Evolutionary conservation across 2,329 filamentous ascomycete species (phyloP).

Genomic region (Emmonsiellopsis sp.): DNA sequence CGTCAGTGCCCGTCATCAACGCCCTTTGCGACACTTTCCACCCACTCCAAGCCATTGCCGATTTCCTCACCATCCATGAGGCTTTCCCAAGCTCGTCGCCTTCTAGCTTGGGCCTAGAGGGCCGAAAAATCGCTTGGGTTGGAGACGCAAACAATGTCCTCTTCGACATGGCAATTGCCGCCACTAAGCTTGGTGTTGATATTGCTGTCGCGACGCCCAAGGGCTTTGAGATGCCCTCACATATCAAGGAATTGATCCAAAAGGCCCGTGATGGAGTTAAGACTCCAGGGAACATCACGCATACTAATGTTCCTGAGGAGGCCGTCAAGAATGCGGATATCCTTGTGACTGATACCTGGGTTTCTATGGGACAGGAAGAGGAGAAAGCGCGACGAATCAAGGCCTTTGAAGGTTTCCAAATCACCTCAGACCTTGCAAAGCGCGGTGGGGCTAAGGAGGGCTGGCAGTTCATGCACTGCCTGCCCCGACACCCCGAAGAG

Average conservation of each 20-base stretch:
- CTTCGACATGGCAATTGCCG: conserved; percentile 83
- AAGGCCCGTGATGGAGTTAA: conserved; percentile 50
- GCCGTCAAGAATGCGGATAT: conserved; percentile 79
- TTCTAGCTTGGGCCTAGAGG: conserved; percentile 59
- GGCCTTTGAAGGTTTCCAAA: conserved; percentile 83
- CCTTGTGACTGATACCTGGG: conserved; percentile 93
- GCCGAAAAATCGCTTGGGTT: conserved; percentile 89
- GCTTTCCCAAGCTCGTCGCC: conserved; percentile 46
- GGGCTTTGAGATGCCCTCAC: conserved; percentile 70
- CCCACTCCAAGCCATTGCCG: conserved; percentile 87
- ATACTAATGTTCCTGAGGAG: conserved; percentile 75
- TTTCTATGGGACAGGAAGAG: conserved; percentile 94
- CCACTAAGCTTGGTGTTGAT: conserved; percentile 77
- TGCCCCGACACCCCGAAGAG: conserved; percentile 86
- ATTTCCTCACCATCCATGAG: conserved; percentile 86
- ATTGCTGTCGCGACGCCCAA: conserved; percentile 78
- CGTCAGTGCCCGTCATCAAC: conserved; percentile 74
- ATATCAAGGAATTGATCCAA: conserved; percentile 65
- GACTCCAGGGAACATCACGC: conserved; percentile 56
- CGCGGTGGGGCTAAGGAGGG: conserved; percentile 74
- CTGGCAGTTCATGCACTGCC: conserved; percentile 99
- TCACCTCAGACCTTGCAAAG: conserved; percentile 76
- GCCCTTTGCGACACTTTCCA: conserved; percentile 86
- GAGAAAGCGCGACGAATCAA: conserved; percentile 68
- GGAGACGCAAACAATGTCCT: conserved; percentile 97